Base-by-base conservation (phyloP, 1,139 yeast genomes). In the Hemisphaericaspora lyxosophila region DNA sequence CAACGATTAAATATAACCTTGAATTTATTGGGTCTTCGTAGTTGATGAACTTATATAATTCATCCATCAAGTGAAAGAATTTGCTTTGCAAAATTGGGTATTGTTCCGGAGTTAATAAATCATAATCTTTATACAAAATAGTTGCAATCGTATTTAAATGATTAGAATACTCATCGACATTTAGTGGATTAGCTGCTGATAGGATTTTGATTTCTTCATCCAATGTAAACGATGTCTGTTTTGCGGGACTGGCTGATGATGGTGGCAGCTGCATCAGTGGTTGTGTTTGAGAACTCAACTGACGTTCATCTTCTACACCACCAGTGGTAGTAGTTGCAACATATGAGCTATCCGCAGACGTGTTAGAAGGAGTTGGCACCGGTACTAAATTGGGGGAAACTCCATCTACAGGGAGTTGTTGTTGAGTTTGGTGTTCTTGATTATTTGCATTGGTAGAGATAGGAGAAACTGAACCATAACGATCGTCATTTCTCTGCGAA, bases 81-180 rank as follows among this genome's bases (percentile, higher is more conserved):
- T 69, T 70, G 2, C 44, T 37, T 33, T 55, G 57, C 13, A 70
- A 45, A 9, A 37, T 30, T 3, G 31, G 23, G 11, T 43, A 37
- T 34, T 59, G 58, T 12, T 40, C 48, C 1, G 46, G 40, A 8
- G 24, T 23, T 22, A 33, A 13, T n/a, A 20, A 8, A 23, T 45
- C 44, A 9, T 45, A 40, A 13, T 54, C 54, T 15, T 60, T 66
- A 39, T 53, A 50, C 13, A 70, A 40, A 17, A 68, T 43, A 3
- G 55, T 47, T 9, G 65, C 54, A 5, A 70, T 35, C 42, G 64
- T 66, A 45, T 51, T 57, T 5, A 71, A 40, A 42, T 71, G 76
- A 35, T 65, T 73, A 7, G 64, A 51, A 45, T 68, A 71, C 44
- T 71, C 75, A 17, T 55, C 58, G 17, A 64, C 50, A 22, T 51